Conservation (phyloP, 495 filamentous ascomycete genomes). For the Xylaria palmicola region DNA sequence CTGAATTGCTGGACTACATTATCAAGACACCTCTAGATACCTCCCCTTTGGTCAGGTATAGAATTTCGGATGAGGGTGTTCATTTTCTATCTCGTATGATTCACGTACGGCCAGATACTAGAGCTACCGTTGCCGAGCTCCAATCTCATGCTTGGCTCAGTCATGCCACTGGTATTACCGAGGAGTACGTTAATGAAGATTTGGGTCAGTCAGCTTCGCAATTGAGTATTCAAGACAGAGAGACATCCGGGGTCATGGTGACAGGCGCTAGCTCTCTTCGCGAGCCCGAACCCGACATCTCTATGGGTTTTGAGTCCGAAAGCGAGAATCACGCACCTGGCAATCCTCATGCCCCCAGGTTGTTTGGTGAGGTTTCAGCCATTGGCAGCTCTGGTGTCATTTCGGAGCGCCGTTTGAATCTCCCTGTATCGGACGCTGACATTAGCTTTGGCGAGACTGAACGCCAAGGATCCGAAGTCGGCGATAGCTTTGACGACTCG, state of each 20-base stretch:
- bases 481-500: constrained; percentile 43
- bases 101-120: constrained; percentile 63
- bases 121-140: constrained; percentile 64
- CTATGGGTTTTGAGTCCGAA: constrained; percentile 35
- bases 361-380: constrained; percentile 85
- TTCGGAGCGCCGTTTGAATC: constrained; percentile 42
- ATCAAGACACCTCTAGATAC: constrained; percentile 70
- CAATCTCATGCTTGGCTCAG: constrained; percentile 67
- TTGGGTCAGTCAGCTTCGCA: constrained; percentile 62
- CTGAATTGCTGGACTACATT: constrained; percentile 74
- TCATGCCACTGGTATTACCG: constrained; percentile 24
- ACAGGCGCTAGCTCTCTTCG: constrained; percentile 9
- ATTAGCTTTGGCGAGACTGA: constrained; percentile 34
- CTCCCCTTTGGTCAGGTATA: constrained; percentile 50
- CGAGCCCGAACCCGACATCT: constrained; percentile 21
- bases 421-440: constrained; percentile 40
- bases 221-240: constrained; percentile 57
- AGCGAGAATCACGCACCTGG: constrained; percentile 45
- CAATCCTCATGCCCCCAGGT: constrained; percentile 45
- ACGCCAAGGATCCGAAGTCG: constrained; percentile 36
- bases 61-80: constrained; percentile 63
- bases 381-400: constrained; percentile 59
- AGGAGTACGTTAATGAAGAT: constrained; percentile 46
- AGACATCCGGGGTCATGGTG: neutral
- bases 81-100: constrained; percentile 77